Base-by-base conservation (phyloP, 148 eudicot species). In the Persicaria tinctoria region DNA sequence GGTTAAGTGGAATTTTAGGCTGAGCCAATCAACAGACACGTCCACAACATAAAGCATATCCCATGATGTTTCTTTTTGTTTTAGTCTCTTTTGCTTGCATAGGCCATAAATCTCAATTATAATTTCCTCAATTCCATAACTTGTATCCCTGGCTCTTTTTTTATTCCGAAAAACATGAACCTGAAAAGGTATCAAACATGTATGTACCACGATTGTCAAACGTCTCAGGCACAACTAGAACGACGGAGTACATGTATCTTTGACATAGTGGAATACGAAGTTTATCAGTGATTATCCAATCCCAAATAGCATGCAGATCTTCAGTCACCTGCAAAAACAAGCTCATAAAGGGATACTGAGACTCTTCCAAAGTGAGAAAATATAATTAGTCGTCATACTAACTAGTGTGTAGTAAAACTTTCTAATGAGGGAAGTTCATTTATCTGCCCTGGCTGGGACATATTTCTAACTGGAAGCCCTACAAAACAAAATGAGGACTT, bases 151-250 rank as follows among this genome's bases (percentile, higher is more conserved):
- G n/a, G 41, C 47, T 4, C 47, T 14, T 17, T 66, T 44, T 66
- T 17, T 1, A 38, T 38, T 66, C 70, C 48, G 44, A 66, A 66
- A 13, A 44, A 66, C 46, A 66, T 0, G 14, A 63, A 63, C 16
- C 45, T 27, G 41, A 27, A 63, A 11, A 41, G 9, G 47, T 44
- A 75, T 11, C 10, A 78, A 47, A 69, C 66, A 73, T 64, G 70
- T 63, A 73, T 75, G 76, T 87, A 95, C 98, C 99, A 2, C 94
- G 89, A 84, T 79, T 89, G 72, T 92, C 99, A 83, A 90, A 95
- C 46, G 99, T 89, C 82, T 95, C 99, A 6, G 99, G 97, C 80
- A 92, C 89, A 68, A 95, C 93, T 78, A 95, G 85, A 79, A 95
- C 56, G 62, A 86, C 96, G 76, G 99, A 87, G 83, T 87, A 95